Evolutionary conservation across 2,329 filamentous ascomycete genomes (phyloP).

Genomic region (Aspergillus bombycis): DNA sequence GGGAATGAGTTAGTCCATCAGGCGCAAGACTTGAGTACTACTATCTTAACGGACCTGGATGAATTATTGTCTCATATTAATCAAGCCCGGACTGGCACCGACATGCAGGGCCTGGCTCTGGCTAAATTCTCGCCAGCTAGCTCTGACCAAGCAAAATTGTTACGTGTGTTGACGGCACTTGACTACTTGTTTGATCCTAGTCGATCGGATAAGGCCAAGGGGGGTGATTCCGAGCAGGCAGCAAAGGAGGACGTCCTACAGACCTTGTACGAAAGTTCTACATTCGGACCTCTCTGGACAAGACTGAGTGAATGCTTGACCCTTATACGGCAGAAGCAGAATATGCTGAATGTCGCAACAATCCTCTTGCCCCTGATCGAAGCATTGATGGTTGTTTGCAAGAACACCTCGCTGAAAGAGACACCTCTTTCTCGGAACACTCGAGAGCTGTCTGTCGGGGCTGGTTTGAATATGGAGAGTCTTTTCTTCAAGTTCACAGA

Average conservation of each 20-base stretch:
- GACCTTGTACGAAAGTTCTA: slow-evolving; percentile 85
- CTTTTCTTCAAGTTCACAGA: slow-evolving; percentile 98
- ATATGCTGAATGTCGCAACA: slow-evolving; percentile 95
- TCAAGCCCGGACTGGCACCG: slow-evolving; percentile 83
- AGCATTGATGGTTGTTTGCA: slow-evolving; percentile 98
- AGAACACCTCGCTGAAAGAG: slow-evolving; percentile 86
- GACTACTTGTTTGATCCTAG: slow-evolving; percentile 94
- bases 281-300: slow-evolving; percentile 88
- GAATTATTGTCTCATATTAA: slow-evolving; percentile 85
- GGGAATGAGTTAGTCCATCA: slow-evolving; percentile 90
- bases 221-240: slow-evolving; percentile 57
- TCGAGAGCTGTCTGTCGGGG: slow-evolving; percentile 74
- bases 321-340: slow-evolving; percentile 87
- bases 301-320: slow-evolving; percentile 87
- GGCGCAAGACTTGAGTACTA: slow-evolving; percentile 79
- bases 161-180: slow-evolving; percentile 88
- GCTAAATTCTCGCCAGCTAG: slow-evolving; percentile 95
- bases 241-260: slow-evolving; percentile 84
- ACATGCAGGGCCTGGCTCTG: slow-evolving; percentile 91
- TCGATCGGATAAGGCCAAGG: slow-evolving; percentile 57
- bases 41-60: slow-evolving; percentile 81
- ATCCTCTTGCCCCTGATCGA: slow-evolving; percentile 94
- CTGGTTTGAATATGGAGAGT: slow-evolving; percentile 70
- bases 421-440: slow-evolving; percentile 53
- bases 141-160: slow-evolving; percentile 93